These are phyloP conservation scores for Coemansia sp. DNA, from an alignment of 192 early-diverging fungal genomes.

Conservation along the genomic window DNA sequence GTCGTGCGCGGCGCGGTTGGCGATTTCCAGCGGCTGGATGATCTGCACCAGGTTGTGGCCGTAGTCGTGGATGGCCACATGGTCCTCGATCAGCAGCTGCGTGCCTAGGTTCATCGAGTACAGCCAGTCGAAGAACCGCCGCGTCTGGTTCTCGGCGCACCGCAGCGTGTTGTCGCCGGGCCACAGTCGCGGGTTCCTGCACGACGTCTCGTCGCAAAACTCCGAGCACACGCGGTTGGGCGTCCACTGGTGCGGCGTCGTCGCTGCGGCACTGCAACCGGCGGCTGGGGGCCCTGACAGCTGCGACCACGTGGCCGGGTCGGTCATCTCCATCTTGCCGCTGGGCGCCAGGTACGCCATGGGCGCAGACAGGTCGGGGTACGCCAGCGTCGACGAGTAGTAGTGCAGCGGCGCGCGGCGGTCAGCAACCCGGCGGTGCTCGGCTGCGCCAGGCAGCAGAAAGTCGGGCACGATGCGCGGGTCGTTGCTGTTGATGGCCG, in stretches of 20 bases:
- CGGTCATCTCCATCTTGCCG: slow-evolving; percentile 54
- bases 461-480: slow-evolving; percentile 30
- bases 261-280: not conserved
- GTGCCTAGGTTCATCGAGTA: slow-evolving; percentile 63
- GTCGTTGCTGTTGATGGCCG: slow-evolving; percentile 45
- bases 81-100: slow-evolving; percentile 63
- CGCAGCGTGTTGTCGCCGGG: slow-evolving; percentile 48
- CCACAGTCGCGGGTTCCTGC: slow-evolving; percentile 49
- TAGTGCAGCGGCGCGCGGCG: slow-evolving; percentile 14
- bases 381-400: slow-evolving; percentile 42
- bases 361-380: slow-evolving; percentile 38
- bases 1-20: slow-evolving; percentile 54
- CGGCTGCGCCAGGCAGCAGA: slow-evolving; percentile 14
- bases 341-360: slow-evolving; percentile 51
- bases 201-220: slow-evolving; percentile 44
- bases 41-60: slow-evolving; percentile 59
- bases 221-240: slow-evolving; percentile 42
- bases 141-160: slow-evolving; percentile 53
- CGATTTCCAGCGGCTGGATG: slow-evolving; percentile 58
- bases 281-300: slow-evolving; percentile 5
- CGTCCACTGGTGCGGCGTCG: slow-evolving; percentile 41
- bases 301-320: slow-evolving; percentile 30
- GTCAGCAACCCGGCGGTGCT: not conserved
- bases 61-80: slow-evolving; percentile 59
- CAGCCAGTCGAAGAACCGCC: slow-evolving; percentile 61